A percentile compares a stretch with the other conserved stretches of the same genome.
These are phyloP conservation scores for Alnus rubra DNA, from an alignment of 306 rosid species.

Conservation along the genomic window DNA sequence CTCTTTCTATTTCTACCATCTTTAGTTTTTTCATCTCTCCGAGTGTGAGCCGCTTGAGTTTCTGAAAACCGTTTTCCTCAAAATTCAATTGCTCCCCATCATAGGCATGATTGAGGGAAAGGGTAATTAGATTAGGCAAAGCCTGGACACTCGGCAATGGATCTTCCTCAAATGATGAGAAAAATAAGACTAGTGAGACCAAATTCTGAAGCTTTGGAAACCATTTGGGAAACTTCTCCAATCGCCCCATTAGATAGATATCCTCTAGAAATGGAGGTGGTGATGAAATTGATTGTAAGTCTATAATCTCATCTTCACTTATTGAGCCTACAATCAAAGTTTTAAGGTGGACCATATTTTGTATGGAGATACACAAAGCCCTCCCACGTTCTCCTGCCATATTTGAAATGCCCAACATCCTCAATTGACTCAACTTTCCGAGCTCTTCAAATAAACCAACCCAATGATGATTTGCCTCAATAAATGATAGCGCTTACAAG, in stretches of 20 bases:
- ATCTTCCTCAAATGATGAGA: constrained; percentile 4
- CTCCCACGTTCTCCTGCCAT: neutral
- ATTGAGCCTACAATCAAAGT: neutral
- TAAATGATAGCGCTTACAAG: neutral
- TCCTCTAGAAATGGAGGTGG: neutral
- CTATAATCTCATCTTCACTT: constrained; percentile 23
- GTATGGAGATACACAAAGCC: neutral
- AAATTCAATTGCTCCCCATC: constrained; percentile 18
- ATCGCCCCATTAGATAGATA: constrained; percentile 10
- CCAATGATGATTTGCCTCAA: constrained; percentile 1
- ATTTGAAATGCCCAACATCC: neutral
- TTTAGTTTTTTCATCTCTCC: neutral
- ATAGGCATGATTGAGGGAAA: constrained; percentile 3
- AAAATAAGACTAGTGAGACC: neutral
- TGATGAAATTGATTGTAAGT: constrained; percentile 1
- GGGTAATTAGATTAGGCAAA: neutral
- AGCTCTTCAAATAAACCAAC: neutral
- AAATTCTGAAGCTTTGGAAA: constrained; percentile 7
- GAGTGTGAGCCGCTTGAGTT: neutral
- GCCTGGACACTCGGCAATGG: neutral
- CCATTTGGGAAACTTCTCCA: constrained; percentile 24
- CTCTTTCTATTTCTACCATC: neutral
- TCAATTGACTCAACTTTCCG: neutral
- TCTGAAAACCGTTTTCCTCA: neutral
- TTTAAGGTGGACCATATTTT: constrained; percentile 22